Conservation (phyloP, 441 rosid species). For the Jatropha multifida region DNA sequence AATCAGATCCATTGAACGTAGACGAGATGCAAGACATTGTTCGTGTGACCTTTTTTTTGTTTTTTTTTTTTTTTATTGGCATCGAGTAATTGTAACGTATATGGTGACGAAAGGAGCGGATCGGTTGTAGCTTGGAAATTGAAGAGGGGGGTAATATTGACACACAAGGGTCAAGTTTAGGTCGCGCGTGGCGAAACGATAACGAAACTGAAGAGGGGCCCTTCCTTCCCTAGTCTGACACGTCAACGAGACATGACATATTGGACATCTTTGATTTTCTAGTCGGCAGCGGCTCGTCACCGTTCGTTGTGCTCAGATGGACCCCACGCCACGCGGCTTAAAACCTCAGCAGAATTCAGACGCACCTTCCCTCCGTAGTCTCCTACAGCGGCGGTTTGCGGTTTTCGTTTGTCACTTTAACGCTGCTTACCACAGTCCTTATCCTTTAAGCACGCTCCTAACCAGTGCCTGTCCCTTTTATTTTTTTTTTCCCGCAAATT, state of each 20-base stretch:
- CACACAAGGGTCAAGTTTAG: not conserved
- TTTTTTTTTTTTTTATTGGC: too few relatives aligned
- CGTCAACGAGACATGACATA: constrained; percentile 15
- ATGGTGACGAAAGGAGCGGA: not conserved
- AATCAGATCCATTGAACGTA: not conserved
- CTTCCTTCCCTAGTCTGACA: not conserved
- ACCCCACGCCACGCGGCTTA: not conserved
- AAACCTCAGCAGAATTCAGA: too few relatives aligned
- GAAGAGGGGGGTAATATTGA: too few relatives aligned
- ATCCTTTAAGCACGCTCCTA: not conserved
- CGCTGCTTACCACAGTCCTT: not conserved
- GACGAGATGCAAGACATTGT: not conserved
- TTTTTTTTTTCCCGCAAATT: too few relatives aligned
- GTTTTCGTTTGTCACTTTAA: not conserved
- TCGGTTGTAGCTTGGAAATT: not conserved
- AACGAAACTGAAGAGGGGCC: not conserved
- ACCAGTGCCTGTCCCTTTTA: not conserved
- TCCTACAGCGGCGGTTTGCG: constrained; percentile 21
- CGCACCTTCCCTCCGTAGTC: not conserved
- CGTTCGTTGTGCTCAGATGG: constrained; percentile 33
- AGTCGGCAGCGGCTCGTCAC: constrained; percentile 68
- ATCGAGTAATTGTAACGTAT: not conserved
- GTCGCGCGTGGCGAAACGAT: constrained; percentile 33
- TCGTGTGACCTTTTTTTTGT: not conserved
- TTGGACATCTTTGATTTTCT: not conserved